Evolutionary conservation across 768 basidiomycete species (phyloP), one percentile per base, ranked within the genome.

Genomic region (Suillus bovinus): DNA sequence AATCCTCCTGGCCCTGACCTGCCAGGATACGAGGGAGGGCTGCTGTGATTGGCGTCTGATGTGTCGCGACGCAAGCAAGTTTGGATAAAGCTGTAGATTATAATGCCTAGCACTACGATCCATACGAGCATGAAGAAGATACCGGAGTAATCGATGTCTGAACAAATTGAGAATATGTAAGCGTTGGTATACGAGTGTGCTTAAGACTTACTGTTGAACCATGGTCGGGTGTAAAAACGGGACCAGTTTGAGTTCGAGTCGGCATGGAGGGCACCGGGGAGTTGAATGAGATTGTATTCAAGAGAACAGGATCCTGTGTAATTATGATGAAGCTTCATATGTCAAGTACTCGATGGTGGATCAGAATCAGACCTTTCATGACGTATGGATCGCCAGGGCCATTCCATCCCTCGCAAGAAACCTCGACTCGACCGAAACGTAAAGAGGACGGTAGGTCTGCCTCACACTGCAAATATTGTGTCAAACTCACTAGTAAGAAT

Each of bases 401-500:
- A 42, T 83, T 85, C 90, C 91, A 98, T 27, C 96, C 96, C 78
- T 98, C 96, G 68, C 96, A 98, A 20, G 86, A 88, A 1, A 98
- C 86, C 66, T 91, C 86, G 0, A 96, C 88, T 65, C 85, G 83
- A 17, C 96, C 96, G 60, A 98, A 90, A 20, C 94, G 83, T 59
- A 96, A 73, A 10, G 86, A 78, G 55, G 88, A 86, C 10, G 95
- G 96, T 7, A 98, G 79, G 71, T 98, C 95, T 39, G 94, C 89
- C 74, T 94, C 89, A 70, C 95, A 97, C 90, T 94, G 66, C 24
- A 60, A n/a, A 22, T 63, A 33, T 58, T 20, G 41, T 52, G 33
- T 55, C 56, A 20, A 47, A 42, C 68, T 54, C 66, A 62, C 38
- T 33, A 38, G 9, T 34, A 34, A 33, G 14, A 47, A 24, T 27